Conservation (phyloP, 495 filamentous ascomycete genomes). For the Aspergillus conjunctus region DNA sequence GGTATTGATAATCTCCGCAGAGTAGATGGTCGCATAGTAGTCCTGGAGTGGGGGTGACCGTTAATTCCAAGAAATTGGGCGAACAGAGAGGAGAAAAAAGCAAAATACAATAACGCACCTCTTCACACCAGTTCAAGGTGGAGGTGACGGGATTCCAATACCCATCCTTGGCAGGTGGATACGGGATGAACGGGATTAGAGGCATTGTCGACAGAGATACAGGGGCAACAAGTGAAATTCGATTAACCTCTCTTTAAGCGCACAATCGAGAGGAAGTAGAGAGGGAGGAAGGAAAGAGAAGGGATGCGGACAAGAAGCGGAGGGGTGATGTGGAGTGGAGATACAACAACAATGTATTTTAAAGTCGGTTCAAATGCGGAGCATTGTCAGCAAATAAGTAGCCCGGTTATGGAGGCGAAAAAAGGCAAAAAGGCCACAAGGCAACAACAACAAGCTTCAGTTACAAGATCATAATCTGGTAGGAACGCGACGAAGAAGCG, state of each 20-base stretch:
- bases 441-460: background rate
- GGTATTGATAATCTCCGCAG: slow-evolving; percentile 69
- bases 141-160: slow-evolving; percentile 87
- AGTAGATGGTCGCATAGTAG: slow-evolving; percentile 63
- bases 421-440: background rate
- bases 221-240: slow-evolving; percentile 11
- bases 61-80: background rate
- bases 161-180: slow-evolving; percentile 65
- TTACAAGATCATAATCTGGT: background rate
- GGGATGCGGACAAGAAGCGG: background rate
- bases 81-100: background rate
- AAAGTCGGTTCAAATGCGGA: background rate
- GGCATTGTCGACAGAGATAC: slow-evolving; percentile 30
- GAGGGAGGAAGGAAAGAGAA: slow-evolving; percentile 2
- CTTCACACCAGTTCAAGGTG: slow-evolving; percentile 93
- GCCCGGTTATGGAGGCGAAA: background rate
- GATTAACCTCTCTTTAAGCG: slow-evolving; percentile 13
- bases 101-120: slow-evolving; percentile 54
- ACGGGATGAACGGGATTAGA: slow-evolving; percentile 62
- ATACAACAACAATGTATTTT: background rate
- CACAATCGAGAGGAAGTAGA: slow-evolving; percentile 12
- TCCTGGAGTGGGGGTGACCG: slow-evolving; percentile 38
- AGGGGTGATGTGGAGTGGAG: slow-evolving; percentile 6
- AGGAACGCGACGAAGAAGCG: background rate
- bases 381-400: background rate